These are phyloP conservation scores for Quercus suber DNA, from an alignment of 306 rosid species.

Conservation along the genomic window DNA sequence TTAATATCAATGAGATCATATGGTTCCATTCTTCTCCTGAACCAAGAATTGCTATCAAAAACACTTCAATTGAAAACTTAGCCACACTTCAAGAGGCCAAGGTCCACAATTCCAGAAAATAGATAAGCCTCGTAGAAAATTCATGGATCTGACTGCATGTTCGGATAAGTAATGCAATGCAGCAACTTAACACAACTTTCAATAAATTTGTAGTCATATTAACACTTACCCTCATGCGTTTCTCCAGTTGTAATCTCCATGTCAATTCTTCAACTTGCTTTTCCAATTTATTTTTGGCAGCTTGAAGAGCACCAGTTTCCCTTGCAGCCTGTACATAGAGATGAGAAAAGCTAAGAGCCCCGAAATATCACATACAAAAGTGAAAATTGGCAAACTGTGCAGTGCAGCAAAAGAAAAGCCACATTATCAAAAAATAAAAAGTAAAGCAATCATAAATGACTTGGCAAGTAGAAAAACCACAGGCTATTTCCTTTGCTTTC, in stretches of 20 bases:
- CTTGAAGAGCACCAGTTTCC: conserved; percentile 99
- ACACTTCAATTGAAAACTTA: neutral
- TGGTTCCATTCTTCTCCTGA: neutral
- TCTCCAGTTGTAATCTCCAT: conserved; percentile 95
- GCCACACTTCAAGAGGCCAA: neutral
- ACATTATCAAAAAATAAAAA: neutral
- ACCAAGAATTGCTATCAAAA: neutral
- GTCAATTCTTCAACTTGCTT: conserved; percentile 97
- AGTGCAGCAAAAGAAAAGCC: neutral
- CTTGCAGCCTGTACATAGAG: conserved; percentile 71
- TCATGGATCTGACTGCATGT: neutral
- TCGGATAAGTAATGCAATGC: neutral
- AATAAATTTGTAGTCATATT: conserved; percentile 17
- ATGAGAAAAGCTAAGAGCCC: conserved; percentile 8
- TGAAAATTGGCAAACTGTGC: neutral
- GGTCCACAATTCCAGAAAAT: neutral
- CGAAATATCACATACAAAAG: neutral
- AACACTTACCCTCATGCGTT: conserved; percentile 77
- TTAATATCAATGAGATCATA: neutral
- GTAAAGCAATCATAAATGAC: neutral
- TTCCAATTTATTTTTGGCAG: conserved; percentile 98
- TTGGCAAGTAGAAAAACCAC: neutral
- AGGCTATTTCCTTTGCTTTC: no score
- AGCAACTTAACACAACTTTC: neutral
- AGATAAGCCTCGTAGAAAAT: neutral